Base-by-base conservation (phyloP, 2,329 filamentous ascomycete species). In the Tolypocladium amazonense region DNA sequence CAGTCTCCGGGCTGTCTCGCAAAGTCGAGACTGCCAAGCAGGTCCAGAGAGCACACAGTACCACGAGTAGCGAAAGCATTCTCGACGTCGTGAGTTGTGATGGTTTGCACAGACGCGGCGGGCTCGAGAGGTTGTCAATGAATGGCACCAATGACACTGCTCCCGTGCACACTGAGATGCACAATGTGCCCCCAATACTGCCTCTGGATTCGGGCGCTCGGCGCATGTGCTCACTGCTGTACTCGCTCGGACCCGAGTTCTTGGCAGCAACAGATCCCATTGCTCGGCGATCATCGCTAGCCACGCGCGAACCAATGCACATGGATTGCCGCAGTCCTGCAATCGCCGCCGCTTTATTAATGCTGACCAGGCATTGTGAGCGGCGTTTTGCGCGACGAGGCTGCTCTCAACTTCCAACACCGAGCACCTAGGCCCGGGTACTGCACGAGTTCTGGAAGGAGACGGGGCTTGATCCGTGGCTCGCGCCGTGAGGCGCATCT, bases 401-500 rank as follows among this genome's bases (percentile, higher is more conserved):
- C 81, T 77, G 73, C 70, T 76, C 83, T 88, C 84, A 69, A 88
- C 84, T 84, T 81, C 78, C 70, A 73, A 71, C 69, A 66, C 63
- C 66, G 59, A 64, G 56, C 56, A 63, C 68, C 68, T 59, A 72
- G 58, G 72, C 68, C 63, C 68, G 72, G 69, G 67, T 37, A 56
- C 65, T 64, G 60, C 65, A 67, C 59, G 45, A 33, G 59, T 61
- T 67, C 60, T 37, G 59, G 67, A 71, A 71, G 72, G 72, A 74
- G 72, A 66, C 64, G 39, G n/a, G 63, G 68, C 61, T 62, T 63
- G 58, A 30, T 33, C 33, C 25, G 54, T 18, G 45, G 58, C 58
- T 27, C 6, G 35, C 33, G 30, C 56, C 47, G 45, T 11, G 35
- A 56, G 56, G 39, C 59, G 8, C 39, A 20, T 43, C 60, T 20